phyloP scores from a whole-genome alignment of 495 filamentous ascomycete species.

The Emericellopsis terricola region DNA sequence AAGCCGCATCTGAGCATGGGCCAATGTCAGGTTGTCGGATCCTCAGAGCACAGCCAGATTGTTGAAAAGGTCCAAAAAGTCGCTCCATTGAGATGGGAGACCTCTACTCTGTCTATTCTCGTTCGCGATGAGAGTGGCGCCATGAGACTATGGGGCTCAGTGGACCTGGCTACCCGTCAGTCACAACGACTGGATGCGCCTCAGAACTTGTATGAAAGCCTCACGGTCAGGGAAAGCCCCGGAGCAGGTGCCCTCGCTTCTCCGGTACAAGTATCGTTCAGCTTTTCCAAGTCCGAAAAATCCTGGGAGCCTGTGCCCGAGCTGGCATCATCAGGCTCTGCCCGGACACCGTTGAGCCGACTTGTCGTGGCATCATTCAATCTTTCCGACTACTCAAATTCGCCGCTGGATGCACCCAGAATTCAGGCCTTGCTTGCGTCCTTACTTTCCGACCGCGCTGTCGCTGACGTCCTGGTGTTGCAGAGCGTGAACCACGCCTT shows the following conservation, averaged over 20 bases:
- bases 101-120: constrained; percentile 24
- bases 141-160: constrained; percentile 30
- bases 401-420: constrained; percentile 25
- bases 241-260: background rate
- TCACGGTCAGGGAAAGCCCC: background rate
- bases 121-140: constrained; percentile 18
- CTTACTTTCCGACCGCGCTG: constrained; percentile 17
- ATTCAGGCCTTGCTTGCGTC: constrained; percentile 29
- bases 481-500: constrained; percentile 42
- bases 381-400: constrained; percentile 31
- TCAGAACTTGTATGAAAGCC: constrained; percentile 7
- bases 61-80: constrained; percentile 24
- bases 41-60: constrained; percentile 18
- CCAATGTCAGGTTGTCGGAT: constrained; percentile 23
- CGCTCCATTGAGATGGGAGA: constrained; percentile 21
- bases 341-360: constrained; percentile 2
- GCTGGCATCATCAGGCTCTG: background rate
- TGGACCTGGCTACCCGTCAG: constrained; percentile 20
- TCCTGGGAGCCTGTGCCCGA: background rate
- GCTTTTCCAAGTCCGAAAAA: no score
- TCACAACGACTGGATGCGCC: constrained; percentile 6
- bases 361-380: constrained; percentile 35
- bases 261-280: no score
- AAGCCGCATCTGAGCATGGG: constrained; percentile 35
- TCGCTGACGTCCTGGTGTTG: constrained; percentile 30